Base-by-base conservation (phyloP, 345 rosid genomes). In the Populus euphratica region DNA sequence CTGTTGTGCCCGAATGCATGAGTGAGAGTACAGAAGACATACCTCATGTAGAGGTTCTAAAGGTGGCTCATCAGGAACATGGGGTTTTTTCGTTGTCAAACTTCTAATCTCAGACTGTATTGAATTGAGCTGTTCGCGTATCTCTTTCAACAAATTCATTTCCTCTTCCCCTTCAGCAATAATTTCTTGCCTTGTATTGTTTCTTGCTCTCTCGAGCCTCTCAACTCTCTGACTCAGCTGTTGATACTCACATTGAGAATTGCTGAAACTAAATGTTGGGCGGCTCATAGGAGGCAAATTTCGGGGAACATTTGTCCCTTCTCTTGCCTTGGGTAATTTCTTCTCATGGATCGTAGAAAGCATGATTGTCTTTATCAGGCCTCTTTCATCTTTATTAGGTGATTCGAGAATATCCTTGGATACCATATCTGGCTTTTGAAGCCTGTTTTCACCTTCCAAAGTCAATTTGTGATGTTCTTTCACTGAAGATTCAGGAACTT, bases 101-200 rank as follows among this genome's bases (percentile, higher is more conserved):
- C 76, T 83, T 87, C 82, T 88, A 54, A 92, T 78, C 79, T 92
- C 96, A 20, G 73, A 68, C 73, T 89, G 90, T 77, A 96, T 85
- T n/a, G 79, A 79, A 79, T 84, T 89, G 36, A 96, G 88, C 78
- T 92, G 92, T 70, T 87, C 91, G 13, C 78, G 71, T 76, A 96
- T 91, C 78, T 89, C 92, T 82, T 84, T 86, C 79, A 96, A 83
- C 77, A 92, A 78, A 68, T 75, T 87, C 84, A 88, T 1, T 61
- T 85, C 91, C 38, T 85, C 90, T 61, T 73, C 88, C 70, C 88
- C 88, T 77, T 67, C 85, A 6, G 72, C 75, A 41, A 77, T 81
- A 54, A 86, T 82, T 83, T 83, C 90, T 4, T 78, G 77, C 70
- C 78, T 85, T 44, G 75, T 66, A 31, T 3, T 68, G 61, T 43